phyloP scores from a whole-genome alignment of 2,329 filamentous ascomycete species.

The Metarhizium rileyi region DNA sequence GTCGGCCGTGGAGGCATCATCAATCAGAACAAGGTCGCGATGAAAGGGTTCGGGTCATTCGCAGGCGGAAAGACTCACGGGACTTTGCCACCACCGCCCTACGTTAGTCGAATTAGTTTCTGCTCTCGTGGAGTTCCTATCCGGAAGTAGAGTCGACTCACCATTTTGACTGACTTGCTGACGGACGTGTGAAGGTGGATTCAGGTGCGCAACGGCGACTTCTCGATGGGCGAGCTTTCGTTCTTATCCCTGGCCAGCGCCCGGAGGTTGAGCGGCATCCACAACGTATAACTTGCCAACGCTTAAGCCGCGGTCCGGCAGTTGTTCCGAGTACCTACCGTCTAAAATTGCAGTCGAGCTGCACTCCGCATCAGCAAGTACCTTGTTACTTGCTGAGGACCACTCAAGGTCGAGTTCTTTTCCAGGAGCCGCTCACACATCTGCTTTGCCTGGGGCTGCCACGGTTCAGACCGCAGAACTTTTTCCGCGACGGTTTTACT shows the following conservation, averaged over 20 bases:
- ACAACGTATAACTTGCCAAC: not conserved
- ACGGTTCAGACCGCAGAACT: constrained; percentile 2
- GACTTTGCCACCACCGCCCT: constrained; percentile 67
- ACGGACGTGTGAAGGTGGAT: constrained; percentile 17
- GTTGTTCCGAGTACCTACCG: too few relatives aligned
- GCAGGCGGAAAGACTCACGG: constrained; percentile 33
- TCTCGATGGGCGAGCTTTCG: constrained; percentile 10
- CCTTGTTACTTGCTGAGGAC: too few relatives aligned
- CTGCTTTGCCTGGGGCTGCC: constrained; percentile 2
- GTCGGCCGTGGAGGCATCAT: not conserved
- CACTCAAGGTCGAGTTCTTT: not conserved
- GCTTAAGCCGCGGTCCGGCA: not conserved
- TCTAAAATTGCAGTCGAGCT: not conserved
- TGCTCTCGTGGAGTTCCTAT: not conserved
- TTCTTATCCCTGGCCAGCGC: constrained; percentile 7
- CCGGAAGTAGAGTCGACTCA: constrained; percentile 21
- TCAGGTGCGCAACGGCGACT: constrained; percentile 22
- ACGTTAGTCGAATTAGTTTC: constrained; percentile 1
- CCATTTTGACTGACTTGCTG: constrained; percentile 43
- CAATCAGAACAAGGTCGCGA: constrained; percentile 6
- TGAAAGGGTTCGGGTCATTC: not conserved
- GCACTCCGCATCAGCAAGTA: not conserved
- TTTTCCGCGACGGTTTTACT: constrained; percentile 5
- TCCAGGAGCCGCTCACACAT: constrained; percentile 10
- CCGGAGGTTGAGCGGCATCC: constrained; percentile 1